Base-by-base conservation (phyloP, 2,329 filamentous ascomycete species). In the Torrubiellomyces zombiae region DNA sequence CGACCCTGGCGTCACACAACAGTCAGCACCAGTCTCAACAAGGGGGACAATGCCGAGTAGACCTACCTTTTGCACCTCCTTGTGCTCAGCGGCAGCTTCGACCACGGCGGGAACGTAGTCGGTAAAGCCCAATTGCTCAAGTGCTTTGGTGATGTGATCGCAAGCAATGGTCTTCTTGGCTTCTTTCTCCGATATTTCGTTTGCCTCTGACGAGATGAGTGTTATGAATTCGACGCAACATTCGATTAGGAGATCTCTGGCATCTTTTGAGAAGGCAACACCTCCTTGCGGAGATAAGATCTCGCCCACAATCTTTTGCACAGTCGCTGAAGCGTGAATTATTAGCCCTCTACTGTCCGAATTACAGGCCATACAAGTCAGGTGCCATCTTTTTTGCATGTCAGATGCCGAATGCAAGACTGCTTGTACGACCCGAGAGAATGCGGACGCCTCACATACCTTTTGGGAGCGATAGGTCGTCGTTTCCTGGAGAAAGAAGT, bases 141-240 rank as follows among this genome's bases (percentile, higher is more conserved):
- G 66, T 1, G 89, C 89, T 45, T 86, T 86, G 44, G 86, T 91
- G 41, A 98, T 91, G 56, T 98, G 89, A 43, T 98, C 89, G 50
- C 82, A 92, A 9, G 86, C 86, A 40, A 98, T 98, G 4, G 89
- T 98, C 66, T 98, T 98, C 61, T 98, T 98, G 24, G 85, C 82
- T 45, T 98, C 89, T 53, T 93, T 93, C 50, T 98, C 89, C 9
- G 85, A 91, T 36, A 98, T 98, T 43, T 98, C 89, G 53, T 98
- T 98, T 33, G 89, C 89, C 57, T 98, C 86, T 23, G 82, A 92
- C n/a, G 85, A 94, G 39, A 98, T 79, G 43, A 98, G 70, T 11
- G 89, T 95, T 51, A 98, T 94, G 52, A 98, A 98, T 52, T 98
- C 89, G 43, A 98, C 86, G 45, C 89, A 98, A 58, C 89, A 95